Evolutionary conservation across 176 grass and related monocot species (phyloP).

Genomic region (Saccharum spontaneum): DNA sequence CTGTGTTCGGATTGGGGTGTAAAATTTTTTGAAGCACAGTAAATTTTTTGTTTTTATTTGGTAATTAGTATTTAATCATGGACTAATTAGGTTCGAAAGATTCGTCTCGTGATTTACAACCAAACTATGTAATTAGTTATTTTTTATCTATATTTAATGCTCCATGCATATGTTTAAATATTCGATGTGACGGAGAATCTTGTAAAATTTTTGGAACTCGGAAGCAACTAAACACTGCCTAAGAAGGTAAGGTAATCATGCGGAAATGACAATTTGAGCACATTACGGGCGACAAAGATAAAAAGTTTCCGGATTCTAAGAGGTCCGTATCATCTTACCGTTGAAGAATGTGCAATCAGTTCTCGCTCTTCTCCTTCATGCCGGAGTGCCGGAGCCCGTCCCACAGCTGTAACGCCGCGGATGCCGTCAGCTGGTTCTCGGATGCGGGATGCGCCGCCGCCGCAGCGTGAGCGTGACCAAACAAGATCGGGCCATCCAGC

Average conservation of each 20-base stretch:
- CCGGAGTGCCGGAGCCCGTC: conserved; percentile 58
- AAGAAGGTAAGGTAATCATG: neutral
- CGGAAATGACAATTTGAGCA: neutral
- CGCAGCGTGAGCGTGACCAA: conserved; percentile 37
- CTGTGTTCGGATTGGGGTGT: no score
- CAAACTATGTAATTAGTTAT: no score
- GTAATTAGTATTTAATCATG: no score
- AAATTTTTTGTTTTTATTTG: no score
- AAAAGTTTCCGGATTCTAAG: neutral
- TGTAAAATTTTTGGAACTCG: no score
- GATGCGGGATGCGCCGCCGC: conserved; percentile 22
- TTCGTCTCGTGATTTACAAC: no score
- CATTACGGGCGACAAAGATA: neutral
- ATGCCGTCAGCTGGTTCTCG: conserved; percentile 38
- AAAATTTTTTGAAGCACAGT: no score
- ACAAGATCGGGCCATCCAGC: conserved; percentile 60
- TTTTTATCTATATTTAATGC: no score
- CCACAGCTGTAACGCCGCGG: conserved; percentile 65
- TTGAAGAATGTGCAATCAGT: conserved; percentile 40
- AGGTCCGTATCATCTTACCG: conserved; percentile 14
- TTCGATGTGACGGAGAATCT: no score
- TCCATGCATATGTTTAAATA: no score
- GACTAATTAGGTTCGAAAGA: no score
- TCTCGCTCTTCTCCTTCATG: conserved; percentile 77
- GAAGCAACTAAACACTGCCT: no score